phyloP scores from a whole-genome alignment of 352 stramenopile species.

The Pythium chondricola region DNA sequence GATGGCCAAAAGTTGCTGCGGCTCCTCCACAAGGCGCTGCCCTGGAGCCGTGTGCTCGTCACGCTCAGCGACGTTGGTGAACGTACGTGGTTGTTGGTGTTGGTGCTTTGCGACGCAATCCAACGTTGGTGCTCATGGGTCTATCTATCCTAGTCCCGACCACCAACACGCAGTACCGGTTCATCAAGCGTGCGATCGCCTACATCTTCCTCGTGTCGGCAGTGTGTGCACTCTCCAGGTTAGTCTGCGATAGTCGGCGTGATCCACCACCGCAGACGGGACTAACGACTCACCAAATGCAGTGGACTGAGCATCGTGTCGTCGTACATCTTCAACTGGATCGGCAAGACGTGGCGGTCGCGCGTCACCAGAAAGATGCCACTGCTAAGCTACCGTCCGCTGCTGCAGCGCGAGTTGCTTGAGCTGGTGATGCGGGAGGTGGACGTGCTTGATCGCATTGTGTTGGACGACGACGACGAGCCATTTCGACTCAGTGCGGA shows the following conservation, averaged over 20 bases:
- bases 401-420: slow-evolving; percentile 16
- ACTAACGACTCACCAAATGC: background rate
- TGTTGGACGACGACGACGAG: slow-evolving; percentile 19
- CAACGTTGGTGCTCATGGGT: background rate
- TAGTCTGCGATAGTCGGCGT: too few relatives aligned
- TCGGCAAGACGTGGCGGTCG: slow-evolving; percentile 51
- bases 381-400: slow-evolving; percentile 35
- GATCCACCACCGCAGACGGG: too few relatives aligned
- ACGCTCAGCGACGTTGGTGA: slow-evolving; percentile 56
- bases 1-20: slow-evolving; percentile 54
- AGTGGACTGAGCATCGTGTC: slow-evolving; percentile 63
- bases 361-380: slow-evolving; percentile 34
- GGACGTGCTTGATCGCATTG: slow-evolving; percentile 17
- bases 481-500: background rate
- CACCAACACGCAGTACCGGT: slow-evolving; percentile 43
- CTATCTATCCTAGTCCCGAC: slow-evolving; percentile 23
- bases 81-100: too few relatives aligned
- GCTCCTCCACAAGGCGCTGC: slow-evolving; percentile 25
- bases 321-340: slow-evolving; percentile 54
- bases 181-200: slow-evolving; percentile 62
- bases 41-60: slow-evolving; percentile 52
- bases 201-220: slow-evolving; percentile 77
- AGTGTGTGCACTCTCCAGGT: slow-evolving; percentile 72
- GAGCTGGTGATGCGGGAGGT: slow-evolving; percentile 11
- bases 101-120: background rate